phyloP scores from a whole-genome alignment of 495 filamentous ascomycete genomes.

The Daldinia vernicosa region DNA sequence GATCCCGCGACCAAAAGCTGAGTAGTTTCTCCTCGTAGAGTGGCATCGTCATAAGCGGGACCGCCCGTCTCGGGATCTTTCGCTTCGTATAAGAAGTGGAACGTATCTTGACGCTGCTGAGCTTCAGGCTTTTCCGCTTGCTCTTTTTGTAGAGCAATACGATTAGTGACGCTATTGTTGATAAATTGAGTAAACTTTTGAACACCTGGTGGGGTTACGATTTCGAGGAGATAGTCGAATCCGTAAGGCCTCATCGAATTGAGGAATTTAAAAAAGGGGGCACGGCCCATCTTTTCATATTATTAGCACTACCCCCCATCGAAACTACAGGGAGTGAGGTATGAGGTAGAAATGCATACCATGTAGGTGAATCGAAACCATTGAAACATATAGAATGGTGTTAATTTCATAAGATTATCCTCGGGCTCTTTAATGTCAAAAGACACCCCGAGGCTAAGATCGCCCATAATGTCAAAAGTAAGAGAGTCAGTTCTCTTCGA shows the following conservation, averaged over 20 bases:
- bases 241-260: slow-evolving; percentile 35
- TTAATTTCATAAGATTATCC: slow-evolving; percentile 33
- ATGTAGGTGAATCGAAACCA: slow-evolving; percentile 40
- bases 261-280: slow-evolving; percentile 21
- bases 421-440: slow-evolving; percentile 57
- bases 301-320: not conserved
- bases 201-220: not conserved
- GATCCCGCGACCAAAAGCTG: slow-evolving; percentile 44
- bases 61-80: slow-evolving; percentile 41
- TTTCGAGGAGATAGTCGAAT: slow-evolving; percentile 19
- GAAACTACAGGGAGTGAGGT: not conserved
- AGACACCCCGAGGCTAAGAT: slow-evolving; percentile 62
- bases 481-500: slow-evolving; percentile 35
- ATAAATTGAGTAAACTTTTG: slow-evolving; percentile 24
- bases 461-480: slow-evolving; percentile 51
- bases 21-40: slow-evolving; percentile 35
- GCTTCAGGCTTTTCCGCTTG: slow-evolving; percentile 15
- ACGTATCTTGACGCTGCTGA: slow-evolving; percentile 46
- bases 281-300: slow-evolving; percentile 19
- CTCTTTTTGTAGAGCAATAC: slow-evolving; percentile 22
- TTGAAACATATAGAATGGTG: slow-evolving; percentile 37
- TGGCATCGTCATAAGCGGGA: slow-evolving; percentile 32
- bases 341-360: slow-evolving; percentile 21
- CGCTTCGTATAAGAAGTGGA: slow-evolving; percentile 48
- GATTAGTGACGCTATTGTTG: slow-evolving; percentile 20